Percentiles rank a stretch among this genome's conserved stretches.
These are phyloP conservation scores for Aspergillus wentii DNA, from an alignment of 495 filamentous ascomycete species.

Conservation along the genomic window DNA sequence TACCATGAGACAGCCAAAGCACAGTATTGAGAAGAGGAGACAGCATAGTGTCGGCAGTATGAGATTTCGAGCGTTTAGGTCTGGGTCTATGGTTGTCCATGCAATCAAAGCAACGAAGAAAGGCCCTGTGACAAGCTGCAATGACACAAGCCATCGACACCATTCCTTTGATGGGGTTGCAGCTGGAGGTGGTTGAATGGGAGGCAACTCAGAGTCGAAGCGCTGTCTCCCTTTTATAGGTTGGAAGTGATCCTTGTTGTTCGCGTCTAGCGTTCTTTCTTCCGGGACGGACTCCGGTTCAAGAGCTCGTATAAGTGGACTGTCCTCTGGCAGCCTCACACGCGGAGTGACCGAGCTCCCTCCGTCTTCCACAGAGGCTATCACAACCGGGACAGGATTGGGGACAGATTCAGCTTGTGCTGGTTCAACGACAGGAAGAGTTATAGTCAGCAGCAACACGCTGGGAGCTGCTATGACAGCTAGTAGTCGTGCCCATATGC, in stretches of 20 bases:
- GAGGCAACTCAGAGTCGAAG: slow-evolving; percentile 39
- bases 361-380: slow-evolving; percentile 27
- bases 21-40: slow-evolving; percentile 62
- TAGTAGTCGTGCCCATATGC: slow-evolving; percentile 67
- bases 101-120: slow-evolving; percentile 73
- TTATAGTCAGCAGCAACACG: slow-evolving; percentile 85
- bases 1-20: slow-evolving; percentile 57
- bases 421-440: slow-evolving; percentile 83
- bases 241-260: slow-evolving; percentile 14
- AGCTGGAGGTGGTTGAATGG: slow-evolving; percentile 15
- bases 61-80: slow-evolving; percentile 45
- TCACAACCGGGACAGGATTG: slow-evolving; percentile 33
- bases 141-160: slow-evolving; percentile 83
- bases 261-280: slow-evolving; percentile 7
- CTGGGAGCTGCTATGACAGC: slow-evolving; percentile 80
- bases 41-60: slow-evolving; percentile 61
- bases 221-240: slow-evolving; percentile 17
- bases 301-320: slow-evolving; percentile 25
- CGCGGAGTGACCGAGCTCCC: slow-evolving; percentile 18
- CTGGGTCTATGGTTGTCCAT: slow-evolving; percentile 64
- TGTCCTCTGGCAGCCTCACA: slow-evolving; percentile 41
- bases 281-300: slow-evolving; percentile 10
- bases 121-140: slow-evolving; percentile 85
- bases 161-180: slow-evolving; percentile 52
- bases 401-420: slow-evolving; percentile 43